These are phyloP conservation scores for Alternaria metachromatica DNA, from an alignment of 2,329 filamentous ascomycete genomes.

Conservation along the genomic window DNA sequence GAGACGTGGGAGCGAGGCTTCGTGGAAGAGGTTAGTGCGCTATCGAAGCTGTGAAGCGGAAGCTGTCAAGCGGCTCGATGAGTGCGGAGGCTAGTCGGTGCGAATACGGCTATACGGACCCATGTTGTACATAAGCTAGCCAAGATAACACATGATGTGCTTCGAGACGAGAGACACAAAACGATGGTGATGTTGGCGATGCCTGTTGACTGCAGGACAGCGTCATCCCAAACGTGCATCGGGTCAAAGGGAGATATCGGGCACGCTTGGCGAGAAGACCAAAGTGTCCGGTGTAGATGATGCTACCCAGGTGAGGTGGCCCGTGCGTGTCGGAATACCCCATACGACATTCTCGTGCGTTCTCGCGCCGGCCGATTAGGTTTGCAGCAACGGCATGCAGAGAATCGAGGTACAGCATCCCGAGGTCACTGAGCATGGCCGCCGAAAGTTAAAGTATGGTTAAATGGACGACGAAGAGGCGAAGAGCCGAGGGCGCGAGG, in stretches of 20 bases:
- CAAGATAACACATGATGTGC: not conserved
- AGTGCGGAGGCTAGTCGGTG: not conserved
- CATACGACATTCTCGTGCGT: not conserved
- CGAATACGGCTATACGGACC: not conserved
- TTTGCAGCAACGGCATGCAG: not conserved
- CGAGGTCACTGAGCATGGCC: not conserved
- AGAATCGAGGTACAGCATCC: not conserved
- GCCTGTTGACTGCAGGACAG: not conserved
- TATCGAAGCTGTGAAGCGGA: not conserved
- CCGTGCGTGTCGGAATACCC: not conserved
- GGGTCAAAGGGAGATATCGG: not conserved
- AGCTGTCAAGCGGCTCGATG: not conserved
- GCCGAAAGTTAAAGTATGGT: not conserved
- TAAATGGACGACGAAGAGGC: not conserved
- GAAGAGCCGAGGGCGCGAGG: not conserved
- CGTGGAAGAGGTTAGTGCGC: not conserved
- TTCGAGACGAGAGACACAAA: not conserved
- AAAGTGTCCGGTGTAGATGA: not conserved
- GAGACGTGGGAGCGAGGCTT: slow-evolving; percentile 3
- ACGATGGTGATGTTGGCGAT: not conserved
- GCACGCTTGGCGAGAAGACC: not conserved
- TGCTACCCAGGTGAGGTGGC: not conserved
- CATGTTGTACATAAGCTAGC: not conserved
- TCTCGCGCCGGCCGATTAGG: not conserved
- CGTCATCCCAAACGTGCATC: not conserved